These are phyloP conservation scores for Glonium stellatum DNA, from an alignment of 495 filamentous ascomycete species.

Conservation along the genomic window DNA sequence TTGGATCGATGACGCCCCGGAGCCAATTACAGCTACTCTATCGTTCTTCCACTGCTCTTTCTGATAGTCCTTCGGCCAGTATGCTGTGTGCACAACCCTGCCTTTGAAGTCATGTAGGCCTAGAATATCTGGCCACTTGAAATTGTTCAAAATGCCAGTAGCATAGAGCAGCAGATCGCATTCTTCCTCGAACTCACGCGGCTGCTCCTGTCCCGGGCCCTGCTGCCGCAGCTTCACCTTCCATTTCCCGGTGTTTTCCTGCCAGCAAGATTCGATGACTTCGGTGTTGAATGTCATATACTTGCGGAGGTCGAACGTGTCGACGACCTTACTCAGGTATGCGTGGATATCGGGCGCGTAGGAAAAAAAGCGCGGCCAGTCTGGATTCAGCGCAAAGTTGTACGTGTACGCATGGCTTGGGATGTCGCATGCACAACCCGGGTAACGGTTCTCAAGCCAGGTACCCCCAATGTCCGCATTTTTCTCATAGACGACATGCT, in stretches of 20 bases:
- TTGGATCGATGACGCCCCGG: slow-evolving; percentile 36
- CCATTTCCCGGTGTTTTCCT: neutral
- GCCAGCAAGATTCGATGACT: neutral
- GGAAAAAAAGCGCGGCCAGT: neutral
- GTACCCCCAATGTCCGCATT: slow-evolving; percentile 35
- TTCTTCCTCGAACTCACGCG: slow-evolving; percentile 24
- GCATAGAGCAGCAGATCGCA: slow-evolving; percentile 34
- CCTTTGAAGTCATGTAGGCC: slow-evolving; percentile 40
- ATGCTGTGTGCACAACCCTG: slow-evolving; percentile 47
- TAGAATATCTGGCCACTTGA: slow-evolving; percentile 34
- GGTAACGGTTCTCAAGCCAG: slow-evolving; percentile 33
- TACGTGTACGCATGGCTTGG: slow-evolving; percentile 12
- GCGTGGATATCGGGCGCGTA: neutral
- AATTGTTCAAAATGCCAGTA: slow-evolving; percentile 37
- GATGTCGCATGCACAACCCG: slow-evolving; percentile 29
- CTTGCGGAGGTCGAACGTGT: neutral
- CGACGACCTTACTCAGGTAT: neutral
- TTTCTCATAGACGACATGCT: slow-evolving; percentile 38
- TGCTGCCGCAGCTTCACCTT: neutral
- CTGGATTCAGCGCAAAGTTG: neutral
- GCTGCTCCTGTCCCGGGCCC: neutral
- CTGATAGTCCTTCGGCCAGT: slow-evolving; percentile 46
- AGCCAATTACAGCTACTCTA: slow-evolving; percentile 37
- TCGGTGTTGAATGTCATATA: slow-evolving; percentile 28
- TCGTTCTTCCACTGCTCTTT: slow-evolving; percentile 49